These are phyloP conservation scores for Rubus idaeus DNA, from an alignment of 306 rosid genomes.

Conservation along the genomic window DNA sequence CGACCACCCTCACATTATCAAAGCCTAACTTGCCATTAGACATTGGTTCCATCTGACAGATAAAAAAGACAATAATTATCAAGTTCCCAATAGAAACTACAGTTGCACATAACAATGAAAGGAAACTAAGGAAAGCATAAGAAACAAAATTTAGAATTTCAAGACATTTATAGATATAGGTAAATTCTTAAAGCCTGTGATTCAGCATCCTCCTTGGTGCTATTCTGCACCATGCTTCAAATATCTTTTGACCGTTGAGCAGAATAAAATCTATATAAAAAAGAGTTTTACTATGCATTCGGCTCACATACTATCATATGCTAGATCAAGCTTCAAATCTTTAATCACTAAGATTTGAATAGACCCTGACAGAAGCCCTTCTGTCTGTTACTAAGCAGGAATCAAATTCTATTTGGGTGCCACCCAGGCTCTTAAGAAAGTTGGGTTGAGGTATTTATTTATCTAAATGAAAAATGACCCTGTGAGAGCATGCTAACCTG, in stretches of 20 bases:
- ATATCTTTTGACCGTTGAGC: neutral
- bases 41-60: constrained; percentile 60
- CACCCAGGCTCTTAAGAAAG: neutral
- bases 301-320: neutral
- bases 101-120: neutral
- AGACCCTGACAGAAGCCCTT: too few relatives aligned
- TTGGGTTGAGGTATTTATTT: neutral
- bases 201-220: neutral
- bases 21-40: constrained; percentile 59
- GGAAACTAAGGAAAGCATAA: neutral
- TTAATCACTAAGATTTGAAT: neutral
- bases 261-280: neutral
- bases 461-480: neutral
- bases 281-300: neutral
- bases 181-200: neutral
- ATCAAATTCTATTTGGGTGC: neutral
- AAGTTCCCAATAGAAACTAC: neutral
- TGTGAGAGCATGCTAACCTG: constrained; percentile 52
- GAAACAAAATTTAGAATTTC: neutral
- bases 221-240: neutral
- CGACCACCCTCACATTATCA: constrained; percentile 55
- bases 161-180: neutral
- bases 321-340: neutral
- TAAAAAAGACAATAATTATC: constrained; percentile 21
- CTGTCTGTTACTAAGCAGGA: neutral